A percentile compares a stretch with the other conserved stretches of the same genome.
phyloP scores from a whole-genome alignment of 2,329 filamentous ascomycete genomes.

The Nectriaceae sp. region DNA sequence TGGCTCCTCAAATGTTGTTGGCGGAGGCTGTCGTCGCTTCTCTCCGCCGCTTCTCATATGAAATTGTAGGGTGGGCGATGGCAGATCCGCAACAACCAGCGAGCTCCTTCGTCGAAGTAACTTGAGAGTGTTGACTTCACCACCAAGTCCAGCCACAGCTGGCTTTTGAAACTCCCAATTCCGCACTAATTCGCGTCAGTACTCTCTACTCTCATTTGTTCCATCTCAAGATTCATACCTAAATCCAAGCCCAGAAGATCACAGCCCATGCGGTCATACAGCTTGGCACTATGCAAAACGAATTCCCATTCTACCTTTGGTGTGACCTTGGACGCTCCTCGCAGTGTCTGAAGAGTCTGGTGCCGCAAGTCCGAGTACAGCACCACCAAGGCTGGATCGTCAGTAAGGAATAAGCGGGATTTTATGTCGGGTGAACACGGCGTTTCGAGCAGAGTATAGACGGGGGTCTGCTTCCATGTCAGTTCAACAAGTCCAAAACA shows the following conservation, averaged over 20 bases:
- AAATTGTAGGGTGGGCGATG: slow-evolving; percentile 43
- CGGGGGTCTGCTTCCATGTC: slow-evolving; percentile 61
- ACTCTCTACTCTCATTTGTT: neutral
- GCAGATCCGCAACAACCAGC: slow-evolving; percentile 76
- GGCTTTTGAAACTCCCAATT: slow-evolving; percentile 80
- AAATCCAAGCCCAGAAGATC: slow-evolving; percentile 86
- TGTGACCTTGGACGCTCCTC: slow-evolving; percentile 80
- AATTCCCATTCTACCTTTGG: slow-evolving; percentile 85
- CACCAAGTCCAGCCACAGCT: slow-evolving; percentile 38
- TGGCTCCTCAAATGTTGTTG: slow-evolving; percentile 89
- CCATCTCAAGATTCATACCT: slow-evolving; percentile 49
- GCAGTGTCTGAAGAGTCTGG: slow-evolving; percentile 78
- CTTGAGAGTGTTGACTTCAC: slow-evolving; percentile 64
- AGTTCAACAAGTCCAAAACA: neutral
- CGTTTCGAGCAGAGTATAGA: slow-evolving; percentile 72
- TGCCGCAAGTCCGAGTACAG: slow-evolving; percentile 85
- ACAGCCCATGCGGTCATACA: slow-evolving; percentile 92
- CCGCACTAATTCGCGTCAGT: slow-evolving; percentile 53
- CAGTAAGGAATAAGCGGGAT: slow-evolving; percentile 79
- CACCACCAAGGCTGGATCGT: slow-evolving; percentile 86
- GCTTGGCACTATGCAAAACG: slow-evolving; percentile 78
- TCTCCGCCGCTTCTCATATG: slow-evolving; percentile 42
- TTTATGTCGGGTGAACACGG: slow-evolving; percentile 69
- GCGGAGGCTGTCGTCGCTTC: slow-evolving; percentile 55
- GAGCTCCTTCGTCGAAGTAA: slow-evolving; percentile 72